Conservation (phyloP, 305 asterid species). For the Fraxinus floribunda region DNA sequence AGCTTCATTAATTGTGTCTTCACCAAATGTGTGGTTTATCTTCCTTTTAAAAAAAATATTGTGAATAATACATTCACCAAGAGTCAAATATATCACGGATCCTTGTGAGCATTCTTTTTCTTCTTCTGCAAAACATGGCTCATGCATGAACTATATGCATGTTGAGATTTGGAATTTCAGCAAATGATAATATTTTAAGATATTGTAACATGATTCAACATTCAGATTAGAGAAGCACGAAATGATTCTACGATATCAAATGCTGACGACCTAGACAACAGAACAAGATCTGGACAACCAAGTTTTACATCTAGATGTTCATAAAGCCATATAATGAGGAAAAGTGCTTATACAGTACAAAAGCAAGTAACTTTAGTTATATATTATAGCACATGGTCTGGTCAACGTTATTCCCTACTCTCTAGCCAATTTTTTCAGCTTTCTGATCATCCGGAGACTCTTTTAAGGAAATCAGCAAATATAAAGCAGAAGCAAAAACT, state of each 20-base stretch:
- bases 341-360: background rate
- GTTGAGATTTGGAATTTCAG: background rate
- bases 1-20: background rate
- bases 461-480: background rate
- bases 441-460: background rate
- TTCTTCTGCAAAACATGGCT: background rate
- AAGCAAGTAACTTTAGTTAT: background rate
- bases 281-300: background rate
- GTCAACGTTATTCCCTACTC: background rate
- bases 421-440: background rate
- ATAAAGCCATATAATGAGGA: background rate
- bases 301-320: background rate
- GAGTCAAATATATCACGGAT: background rate
- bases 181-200: background rate
- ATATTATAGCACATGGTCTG: background rate
- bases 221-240: background rate
- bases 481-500: background rate
- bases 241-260: background rate
- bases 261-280: background rate
- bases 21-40: background rate
- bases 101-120: background rate
- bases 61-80: background rate
- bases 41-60: background rate
- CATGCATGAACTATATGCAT: background rate
- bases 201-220: conserved; percentile 1